phyloP scores from a whole-genome alignment of 768 basidiomycete genomes.

The Amanita fuliginea region DNA sequence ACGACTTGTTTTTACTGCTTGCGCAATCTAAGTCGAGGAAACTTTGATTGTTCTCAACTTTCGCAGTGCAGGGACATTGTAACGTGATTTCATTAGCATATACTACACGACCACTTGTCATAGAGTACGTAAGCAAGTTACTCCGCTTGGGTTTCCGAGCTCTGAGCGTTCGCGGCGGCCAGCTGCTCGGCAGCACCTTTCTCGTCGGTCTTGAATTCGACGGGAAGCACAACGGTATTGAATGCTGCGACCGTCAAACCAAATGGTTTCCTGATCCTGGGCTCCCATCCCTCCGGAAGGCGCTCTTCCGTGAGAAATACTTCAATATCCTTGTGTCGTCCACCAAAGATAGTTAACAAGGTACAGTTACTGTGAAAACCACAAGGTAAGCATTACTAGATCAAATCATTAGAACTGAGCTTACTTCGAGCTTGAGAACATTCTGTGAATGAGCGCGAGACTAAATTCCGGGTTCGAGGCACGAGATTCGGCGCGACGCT shows the following conservation, averaged over 20 bases:
- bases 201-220: slow-evolving; percentile 29
- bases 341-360: slow-evolving; percentile 56
- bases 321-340: slow-evolving; percentile 42
- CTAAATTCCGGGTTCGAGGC: slow-evolving; percentile 29
- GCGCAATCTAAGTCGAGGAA: too few species aligned
- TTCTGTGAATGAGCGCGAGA: slow-evolving; percentile 22
- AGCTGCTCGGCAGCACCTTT: slow-evolving; percentile 10
- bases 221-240: slow-evolving; percentile 34
- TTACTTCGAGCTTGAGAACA: slow-evolving; percentile 33
- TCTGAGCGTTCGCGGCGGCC: background rate
- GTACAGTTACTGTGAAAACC: slow-evolving; percentile 41
- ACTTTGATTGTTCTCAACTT: too few species aligned
- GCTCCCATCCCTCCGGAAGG: slow-evolving; percentile 62
- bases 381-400: background rate
- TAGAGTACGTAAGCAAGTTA: background rate
- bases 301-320: slow-evolving; percentile 57
- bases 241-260: slow-evolving; percentile 52
- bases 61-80: too few species aligned
- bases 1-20: too few species aligned
- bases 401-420: slow-evolving; percentile 8
- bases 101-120: too few species aligned
- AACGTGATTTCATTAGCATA: too few species aligned
- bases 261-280: slow-evolving; percentile 36
- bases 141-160: too few species aligned
- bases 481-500: slow-evolving; percentile 32